Evolutionary conservation across 2,329 filamentous ascomycete species (phyloP), one percentile per base, ranked within the genome.

Genomic region (Aspergillus sp.): DNA sequence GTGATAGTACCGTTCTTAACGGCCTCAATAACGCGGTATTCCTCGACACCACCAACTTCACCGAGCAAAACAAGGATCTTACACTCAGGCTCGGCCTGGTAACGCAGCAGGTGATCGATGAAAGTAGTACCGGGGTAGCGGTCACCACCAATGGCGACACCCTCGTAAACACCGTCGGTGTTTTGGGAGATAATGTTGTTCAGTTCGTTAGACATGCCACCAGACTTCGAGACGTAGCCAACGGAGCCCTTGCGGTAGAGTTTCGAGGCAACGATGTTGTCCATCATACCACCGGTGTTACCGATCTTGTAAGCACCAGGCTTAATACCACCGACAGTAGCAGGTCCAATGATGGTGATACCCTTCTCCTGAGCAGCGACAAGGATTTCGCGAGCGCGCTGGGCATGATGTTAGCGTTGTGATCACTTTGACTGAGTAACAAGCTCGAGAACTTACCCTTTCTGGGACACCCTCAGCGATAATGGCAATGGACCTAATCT

Each of bases 281-380:
- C 95, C 95, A 99, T 99, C 95, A 99, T 99, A 80, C 95, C 95
- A 86, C 95, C 95, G 72, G 95, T 99, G 86, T 99, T 99, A 78
- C 95, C 95, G 66, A 99, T 99, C 87, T 98, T 99, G 90, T 93
- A 99, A 77, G 90, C 91, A 78, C 95, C 95, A 63, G 95, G 95
- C 87, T 98, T 99, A 83, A 99, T 98, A 73, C 95, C 95, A 86
- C 95, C 95, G 63, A 99, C 95, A 56, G 95, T 99, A 70, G 95
- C 95, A 65, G 95, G 95, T 66, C 95, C 95, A 74, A 99, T 97
- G 78, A 99, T 99, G 79, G 93, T 97, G 76, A 99, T 89, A 64
- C 93, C 93, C 89, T 98, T 99, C 87, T 97, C 93, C 83, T 95
- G 86, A 67, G 95, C 95, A 68, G 96, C 88, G 76, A 98, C 89